Evolutionary conservation across 257 asterid genomes (phyloP), one percentile per base, ranked within the genome.

Genomic region (Dorcoceras hygrometricum): DNA sequence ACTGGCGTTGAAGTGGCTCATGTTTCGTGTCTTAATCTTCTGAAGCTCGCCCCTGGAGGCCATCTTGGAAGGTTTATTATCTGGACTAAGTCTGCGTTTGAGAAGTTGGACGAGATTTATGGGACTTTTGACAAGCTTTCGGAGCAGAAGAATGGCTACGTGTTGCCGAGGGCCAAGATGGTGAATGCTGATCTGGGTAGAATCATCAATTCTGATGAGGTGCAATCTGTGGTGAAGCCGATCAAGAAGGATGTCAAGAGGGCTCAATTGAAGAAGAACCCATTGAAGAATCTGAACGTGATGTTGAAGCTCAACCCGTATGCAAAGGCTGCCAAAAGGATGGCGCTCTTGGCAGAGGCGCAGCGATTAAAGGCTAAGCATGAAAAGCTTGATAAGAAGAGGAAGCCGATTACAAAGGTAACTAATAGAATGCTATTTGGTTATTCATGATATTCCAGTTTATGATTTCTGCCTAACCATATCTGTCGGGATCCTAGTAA

Each of bases 171-270:
- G 75, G 66, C 85, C 0, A 91, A 91, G 82, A 91, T 90, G 96
- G 84, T 77, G 24, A 91, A 91, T 74, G 98, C 89, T 19, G 98
- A 90, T 67, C 75, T 91, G 53, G 95, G 96, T 0, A 84, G 96
- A 39, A 91, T 91, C 26, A 88, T 91, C 56, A 91, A 91, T 55
- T 91, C 97, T 0, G 97, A 91, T 50, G 97, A 88, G 82, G 84
- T 91, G n/a, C 96, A 91, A 75, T 83, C 93, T 4, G 96, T 88
- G 10, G 97, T 91, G 76, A 89, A 65, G 68, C 98, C 90, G 4
- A 91, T 88, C 66, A 88, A 91, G 82, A 79, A 78, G 87, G 91
- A 77, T 58, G 28, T 74, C 24, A 84, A 75, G 82, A 83, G 92
- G 64, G 92, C 95, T 43, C 77, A 77, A 0, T 7, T 89, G 85